These are phyloP conservation scores for Pestalotiopsis sp. DNA, from an alignment of 2,329 filamentous ascomycete species.

Conservation along the genomic window DNA sequence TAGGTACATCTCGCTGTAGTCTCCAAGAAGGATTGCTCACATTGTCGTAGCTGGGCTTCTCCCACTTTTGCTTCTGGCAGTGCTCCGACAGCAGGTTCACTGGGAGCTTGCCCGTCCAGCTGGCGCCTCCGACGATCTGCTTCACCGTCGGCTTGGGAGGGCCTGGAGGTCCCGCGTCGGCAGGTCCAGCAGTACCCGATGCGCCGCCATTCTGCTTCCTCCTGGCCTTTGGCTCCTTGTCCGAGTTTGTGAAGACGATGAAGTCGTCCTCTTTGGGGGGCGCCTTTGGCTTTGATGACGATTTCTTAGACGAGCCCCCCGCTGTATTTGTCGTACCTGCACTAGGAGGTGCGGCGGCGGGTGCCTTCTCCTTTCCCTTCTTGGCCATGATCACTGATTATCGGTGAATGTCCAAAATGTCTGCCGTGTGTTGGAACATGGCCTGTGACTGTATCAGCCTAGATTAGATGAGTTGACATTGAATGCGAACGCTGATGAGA, in stretches of 20 bases:
- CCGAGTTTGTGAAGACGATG: slow-evolving; percentile 60
- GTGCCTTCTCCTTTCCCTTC: slow-evolving; percentile 55
- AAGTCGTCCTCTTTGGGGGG: slow-evolving; percentile 51
- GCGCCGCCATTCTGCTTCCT: slow-evolving; percentile 33
- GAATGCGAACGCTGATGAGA: neutral
- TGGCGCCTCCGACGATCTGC: slow-evolving; percentile 89
- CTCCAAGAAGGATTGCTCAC: slow-evolving; percentile 41
- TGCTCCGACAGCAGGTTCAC: slow-evolving; percentile 93
- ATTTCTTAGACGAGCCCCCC: slow-evolving; percentile 33
- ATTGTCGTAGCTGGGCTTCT: slow-evolving; percentile 88
- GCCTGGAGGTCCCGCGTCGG: slow-evolving; percentile 37
- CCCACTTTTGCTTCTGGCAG: slow-evolving; percentile 95
- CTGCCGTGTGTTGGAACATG: neutral
- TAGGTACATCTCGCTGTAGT: slow-evolving; percentile 19
- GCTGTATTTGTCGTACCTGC: slow-evolving; percentile 25
- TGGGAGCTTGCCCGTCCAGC: slow-evolving; percentile 96
- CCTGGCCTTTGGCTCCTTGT: slow-evolving; percentile 53
- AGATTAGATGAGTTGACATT: neutral
- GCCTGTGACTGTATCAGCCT: neutral
- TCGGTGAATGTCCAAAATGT: neutral
- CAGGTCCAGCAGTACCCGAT: slow-evolving; percentile 23
- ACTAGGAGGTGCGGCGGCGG: slow-evolving; percentile 36
- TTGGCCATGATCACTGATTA: slow-evolving; percentile 46
- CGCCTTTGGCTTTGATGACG: slow-evolving; percentile 31
- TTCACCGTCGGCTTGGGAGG: slow-evolving; percentile 66